Percentiles rank a stretch among this genome's conserved stretches.
These are phyloP conservation scores for Kluyveromyces aestuarii DNA, from an alignment of 805 yeast genomes.

Conservation along the genomic window DNA sequence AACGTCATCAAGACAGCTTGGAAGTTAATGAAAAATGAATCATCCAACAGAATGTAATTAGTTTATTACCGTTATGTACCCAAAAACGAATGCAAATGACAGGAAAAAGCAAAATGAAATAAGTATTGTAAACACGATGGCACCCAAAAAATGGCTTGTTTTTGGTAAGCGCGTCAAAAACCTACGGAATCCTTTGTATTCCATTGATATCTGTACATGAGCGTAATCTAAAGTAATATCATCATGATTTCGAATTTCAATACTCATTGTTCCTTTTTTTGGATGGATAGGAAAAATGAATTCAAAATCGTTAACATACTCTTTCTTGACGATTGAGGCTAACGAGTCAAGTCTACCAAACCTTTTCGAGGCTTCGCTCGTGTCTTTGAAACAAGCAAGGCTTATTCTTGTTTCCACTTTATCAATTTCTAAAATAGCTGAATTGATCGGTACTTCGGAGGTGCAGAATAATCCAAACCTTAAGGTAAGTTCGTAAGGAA, in stretches of 20 bases:
- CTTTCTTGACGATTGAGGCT: background rate
- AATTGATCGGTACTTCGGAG: background rate
- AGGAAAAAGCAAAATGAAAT: background rate
- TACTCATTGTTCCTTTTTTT: background rate
- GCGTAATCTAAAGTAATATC: background rate
- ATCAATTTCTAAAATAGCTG: background rate
- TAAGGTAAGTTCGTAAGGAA: background rate
- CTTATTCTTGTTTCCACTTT: background rate
- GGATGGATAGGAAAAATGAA: background rate
- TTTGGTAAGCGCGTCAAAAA: background rate
- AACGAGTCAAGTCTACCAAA: background rate
- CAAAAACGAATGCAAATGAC: background rate
- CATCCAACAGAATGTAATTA: no score
- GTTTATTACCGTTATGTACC: background rate
- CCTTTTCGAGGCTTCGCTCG: background rate
- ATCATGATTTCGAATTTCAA: background rate
- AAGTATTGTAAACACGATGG: background rate
- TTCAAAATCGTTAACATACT: background rate
- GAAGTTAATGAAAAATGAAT: no score
- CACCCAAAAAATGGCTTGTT: background rate
- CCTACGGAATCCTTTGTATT: conserved; percentile 1
- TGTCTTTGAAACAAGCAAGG: background rate
- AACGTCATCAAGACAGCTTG: no score
- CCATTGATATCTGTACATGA: background rate
- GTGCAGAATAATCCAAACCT: conserved; percentile 1